A percentile compares a stretch with the other conserved stretches of the same genome.
Conservation (phyloP, 1,284 basidiomycete genomes). For the Austroboletus novae-zelandiae region DNA sequence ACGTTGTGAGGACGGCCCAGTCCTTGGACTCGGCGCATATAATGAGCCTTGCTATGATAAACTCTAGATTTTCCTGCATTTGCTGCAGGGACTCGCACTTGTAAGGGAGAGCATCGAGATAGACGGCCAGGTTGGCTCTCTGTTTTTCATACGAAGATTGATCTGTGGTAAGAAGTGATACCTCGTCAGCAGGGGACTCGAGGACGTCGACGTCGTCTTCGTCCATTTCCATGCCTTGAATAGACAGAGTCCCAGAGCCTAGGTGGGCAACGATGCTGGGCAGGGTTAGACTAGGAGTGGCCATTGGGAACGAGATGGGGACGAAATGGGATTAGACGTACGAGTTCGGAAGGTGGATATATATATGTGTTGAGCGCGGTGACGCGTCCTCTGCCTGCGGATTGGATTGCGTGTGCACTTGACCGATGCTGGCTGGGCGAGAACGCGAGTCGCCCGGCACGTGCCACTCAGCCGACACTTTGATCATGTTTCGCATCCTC, state of each 20-base stretch:
- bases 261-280: conserved; percentile 31
- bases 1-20: conserved; percentile 65
- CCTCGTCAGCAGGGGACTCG: conserved; percentile 31
- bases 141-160: conserved; percentile 50
- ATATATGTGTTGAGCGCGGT: conserved; percentile 18
- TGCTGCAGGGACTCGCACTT: conserved; percentile 71
- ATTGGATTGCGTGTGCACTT: conserved; percentile 14
- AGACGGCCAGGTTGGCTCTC: conserved; percentile 54
- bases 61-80: conserved; percentile 74
- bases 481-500: conserved; percentile 18
- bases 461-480: conserved; percentile 8
- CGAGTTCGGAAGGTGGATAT: conserved; percentile 10
- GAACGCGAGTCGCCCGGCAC: conserved; percentile 10
- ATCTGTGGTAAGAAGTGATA: conserved; percentile 19
- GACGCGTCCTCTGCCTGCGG: conserved; percentile 27
- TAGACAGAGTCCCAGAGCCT: conserved; percentile 24
- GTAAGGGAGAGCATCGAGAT: conserved; percentile 75
- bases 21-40: conserved; percentile 77
- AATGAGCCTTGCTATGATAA: conserved; percentile 70
- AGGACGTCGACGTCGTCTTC: conserved; percentile 33
- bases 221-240: conserved; percentile 32
- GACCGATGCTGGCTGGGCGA: background rate
- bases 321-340: conserved; percentile 27
- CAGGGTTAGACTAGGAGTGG: conserved; percentile 18
- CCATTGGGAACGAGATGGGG: conserved; percentile 17